Percentiles rank a stretch among this genome's conserved stretches.
Conservation (phyloP, 768 basidiomycete species). For the Tulasnella sp. region DNA sequence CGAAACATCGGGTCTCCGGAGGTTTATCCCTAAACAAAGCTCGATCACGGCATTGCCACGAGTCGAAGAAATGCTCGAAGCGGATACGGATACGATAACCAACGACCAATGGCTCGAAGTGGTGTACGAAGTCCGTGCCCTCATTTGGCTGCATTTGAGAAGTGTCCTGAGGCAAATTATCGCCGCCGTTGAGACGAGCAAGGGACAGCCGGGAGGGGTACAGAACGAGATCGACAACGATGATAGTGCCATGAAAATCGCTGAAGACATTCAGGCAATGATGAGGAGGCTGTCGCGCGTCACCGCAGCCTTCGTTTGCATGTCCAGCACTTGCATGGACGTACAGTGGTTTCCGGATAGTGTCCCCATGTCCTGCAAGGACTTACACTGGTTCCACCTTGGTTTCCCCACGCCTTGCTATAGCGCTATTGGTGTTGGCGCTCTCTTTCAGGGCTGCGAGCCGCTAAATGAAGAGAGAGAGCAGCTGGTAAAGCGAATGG, state of each 20-base stretch:
- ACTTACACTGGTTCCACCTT: too few relatives aligned
- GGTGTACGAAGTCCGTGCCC: not conserved
- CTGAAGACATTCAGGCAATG: not conserved
- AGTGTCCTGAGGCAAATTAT: not conserved
- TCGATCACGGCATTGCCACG: not conserved
- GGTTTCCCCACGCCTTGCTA: too few relatives aligned
- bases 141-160: not conserved
- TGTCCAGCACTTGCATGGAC: not conserved
- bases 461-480: not conserved
- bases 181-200: not conserved
- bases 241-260: not conserved
- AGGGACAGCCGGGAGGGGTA: not conserved
- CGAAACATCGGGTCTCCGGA: not conserved
- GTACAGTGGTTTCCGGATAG: not conserved
- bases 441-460: not conserved
- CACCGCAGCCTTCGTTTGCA: not conserved
- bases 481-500: not conserved
- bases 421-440: not conserved
- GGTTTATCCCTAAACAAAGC: not conserved
- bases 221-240: not conserved
- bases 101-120: not conserved
- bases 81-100: not conserved
- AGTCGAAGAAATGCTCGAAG: not conserved
- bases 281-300: not conserved
- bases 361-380: too few relatives aligned